A percentile compares a stretch with the other conserved stretches of the same genome.
These are phyloP conservation scores for Camelina hispida DNA, from an alignment of 345 rosid species.

Conservation along the genomic window DNA sequence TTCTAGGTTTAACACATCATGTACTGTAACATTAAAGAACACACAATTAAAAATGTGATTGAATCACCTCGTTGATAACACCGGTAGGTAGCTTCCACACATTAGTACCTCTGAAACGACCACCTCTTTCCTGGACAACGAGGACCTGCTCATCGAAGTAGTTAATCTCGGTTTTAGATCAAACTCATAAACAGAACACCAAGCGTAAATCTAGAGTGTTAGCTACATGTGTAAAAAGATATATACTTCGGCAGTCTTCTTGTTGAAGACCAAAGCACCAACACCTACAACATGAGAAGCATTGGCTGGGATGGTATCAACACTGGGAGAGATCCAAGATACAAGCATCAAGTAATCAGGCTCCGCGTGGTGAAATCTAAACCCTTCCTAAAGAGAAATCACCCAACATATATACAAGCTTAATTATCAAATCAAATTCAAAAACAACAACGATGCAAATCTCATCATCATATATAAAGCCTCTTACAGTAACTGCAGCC, in stretches of 20 bases:
- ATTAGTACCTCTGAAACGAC: constrained; percentile 57
- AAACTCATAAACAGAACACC: not conserved
- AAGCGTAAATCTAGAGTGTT: not conserved
- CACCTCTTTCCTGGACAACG: constrained; percentile 74
- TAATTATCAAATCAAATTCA: not conserved
- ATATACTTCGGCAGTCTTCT: not conserved
- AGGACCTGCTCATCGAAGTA: constrained; percentile 54
- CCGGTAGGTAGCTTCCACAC: constrained; percentile 91
- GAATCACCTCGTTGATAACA: constrained; percentile 59
- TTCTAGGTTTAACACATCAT: too few relatives aligned
- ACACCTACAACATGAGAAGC: constrained; percentile 79
- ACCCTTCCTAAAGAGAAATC: constrained; percentile 57
- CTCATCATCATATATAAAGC: not conserved
- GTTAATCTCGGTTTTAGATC: constrained; percentile 7
- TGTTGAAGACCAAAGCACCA: constrained; percentile 69
- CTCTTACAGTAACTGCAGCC: constrained; percentile 38
- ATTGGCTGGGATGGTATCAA: constrained; percentile 59
- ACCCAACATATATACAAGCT: not conserved
- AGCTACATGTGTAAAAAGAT: too few relatives aligned
- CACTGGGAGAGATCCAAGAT: constrained; percentile 54
- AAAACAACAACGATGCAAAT: not conserved
- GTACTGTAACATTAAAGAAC: too few relatives aligned
- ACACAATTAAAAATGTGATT: too few relatives aligned
- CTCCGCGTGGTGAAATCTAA: constrained; percentile 72
- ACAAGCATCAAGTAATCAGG: constrained; percentile 80